Conservation (phyloP, 495 filamentous ascomycete species). For the Annulohypoxylon moriforme region DNA sequence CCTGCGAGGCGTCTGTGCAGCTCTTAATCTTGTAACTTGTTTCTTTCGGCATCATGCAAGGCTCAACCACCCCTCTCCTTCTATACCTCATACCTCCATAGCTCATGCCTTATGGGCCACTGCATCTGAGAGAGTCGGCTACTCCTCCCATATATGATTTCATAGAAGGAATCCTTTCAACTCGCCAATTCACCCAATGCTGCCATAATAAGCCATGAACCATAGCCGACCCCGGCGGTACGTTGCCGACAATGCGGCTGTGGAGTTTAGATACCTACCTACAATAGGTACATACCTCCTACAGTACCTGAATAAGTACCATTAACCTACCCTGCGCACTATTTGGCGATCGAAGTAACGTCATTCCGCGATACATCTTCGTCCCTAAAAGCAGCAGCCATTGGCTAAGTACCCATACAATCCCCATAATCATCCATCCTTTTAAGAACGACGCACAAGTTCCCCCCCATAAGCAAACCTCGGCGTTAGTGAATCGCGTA, state of each 20-base stretch:
- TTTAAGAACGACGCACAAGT: conserved; percentile 17
- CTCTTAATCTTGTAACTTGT: conserved; percentile 9
- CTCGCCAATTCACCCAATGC: conserved; percentile 26
- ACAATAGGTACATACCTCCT: conserved; percentile 3
- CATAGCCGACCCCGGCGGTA: conserved; percentile 22
- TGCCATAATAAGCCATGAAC: conserved; percentile 9
- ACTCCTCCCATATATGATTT: conserved; percentile 48
- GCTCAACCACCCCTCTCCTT: conserved; percentile 31
- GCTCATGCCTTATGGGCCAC: conserved; percentile 9
- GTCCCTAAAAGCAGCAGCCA: conserved; percentile 31
- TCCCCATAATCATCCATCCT: not conserved
- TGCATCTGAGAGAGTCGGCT: conserved; percentile 42
- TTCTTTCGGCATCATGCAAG: conserved; percentile 45
- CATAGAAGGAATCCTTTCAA: conserved; percentile 34
- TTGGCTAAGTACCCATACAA: conserved; percentile 28
- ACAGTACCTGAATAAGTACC: no score
- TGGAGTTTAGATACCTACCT: conserved; percentile 31
- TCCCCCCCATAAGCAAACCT: conserved; percentile 28
- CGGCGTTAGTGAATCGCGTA: conserved; percentile 25
- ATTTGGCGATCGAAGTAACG: conserved; percentile 43
- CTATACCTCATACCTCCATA: not conserved
- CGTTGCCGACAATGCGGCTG: conserved; percentile 43
- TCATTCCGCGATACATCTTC: conserved; percentile 34
- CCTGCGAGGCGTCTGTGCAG: conserved; percentile 44
- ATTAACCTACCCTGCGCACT: conserved; percentile 13